These are phyloP conservation scores for Claviceps digitariae DNA, from an alignment of 2,329 filamentous ascomycete genomes.

Conservation along the genomic window DNA sequence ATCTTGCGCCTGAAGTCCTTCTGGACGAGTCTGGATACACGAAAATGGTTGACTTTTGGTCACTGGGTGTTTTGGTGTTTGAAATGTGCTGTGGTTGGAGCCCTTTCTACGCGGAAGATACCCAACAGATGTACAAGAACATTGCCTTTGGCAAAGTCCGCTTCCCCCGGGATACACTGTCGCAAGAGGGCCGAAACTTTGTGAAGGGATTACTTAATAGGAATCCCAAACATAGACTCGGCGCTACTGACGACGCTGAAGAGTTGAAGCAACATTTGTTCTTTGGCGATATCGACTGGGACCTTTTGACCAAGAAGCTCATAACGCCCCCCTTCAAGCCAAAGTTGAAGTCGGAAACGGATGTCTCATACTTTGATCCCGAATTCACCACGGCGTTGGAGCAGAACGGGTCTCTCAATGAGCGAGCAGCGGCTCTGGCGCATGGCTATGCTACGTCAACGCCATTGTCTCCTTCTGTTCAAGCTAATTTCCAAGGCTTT, in stretches of 20 bases:
- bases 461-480: slow-evolving; percentile 84
- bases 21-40: slow-evolving; percentile 95
- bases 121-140: slow-evolving; percentile 99
- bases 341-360: slow-evolving; percentile 86
- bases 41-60: slow-evolving; percentile 99
- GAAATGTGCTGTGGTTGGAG: slow-evolving; percentile 99
- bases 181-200: slow-evolving; percentile 89
- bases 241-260: slow-evolving; percentile 79
- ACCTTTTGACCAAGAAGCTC: slow-evolving; percentile 72
- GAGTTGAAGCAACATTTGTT: slow-evolving; percentile 92
- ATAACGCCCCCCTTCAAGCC: slow-evolving; percentile 96
- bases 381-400: slow-evolving; percentile 95
- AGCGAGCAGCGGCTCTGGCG: slow-evolving; percentile 75
- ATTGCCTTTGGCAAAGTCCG: slow-evolving; percentile 98
- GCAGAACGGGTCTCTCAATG: slow-evolving; percentile 76
- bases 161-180: slow-evolving; percentile 88
- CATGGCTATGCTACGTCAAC: slow-evolving; percentile 80
- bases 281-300: slow-evolving; percentile 91
- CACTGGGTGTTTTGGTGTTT: slow-evolving; percentile 89
- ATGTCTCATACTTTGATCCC: slow-evolving; percentile 96
- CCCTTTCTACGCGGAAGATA: slow-evolving; percentile 97
- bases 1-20: slow-evolving; percentile 87
- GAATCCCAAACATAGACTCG: slow-evolving; percentile 89
- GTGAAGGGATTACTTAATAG: slow-evolving; percentile 95
- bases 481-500: slow-evolving; percentile 97